Conservation (phyloP, 495 filamentous ascomycete genomes). For the Penicillium argentinense region DNA sequence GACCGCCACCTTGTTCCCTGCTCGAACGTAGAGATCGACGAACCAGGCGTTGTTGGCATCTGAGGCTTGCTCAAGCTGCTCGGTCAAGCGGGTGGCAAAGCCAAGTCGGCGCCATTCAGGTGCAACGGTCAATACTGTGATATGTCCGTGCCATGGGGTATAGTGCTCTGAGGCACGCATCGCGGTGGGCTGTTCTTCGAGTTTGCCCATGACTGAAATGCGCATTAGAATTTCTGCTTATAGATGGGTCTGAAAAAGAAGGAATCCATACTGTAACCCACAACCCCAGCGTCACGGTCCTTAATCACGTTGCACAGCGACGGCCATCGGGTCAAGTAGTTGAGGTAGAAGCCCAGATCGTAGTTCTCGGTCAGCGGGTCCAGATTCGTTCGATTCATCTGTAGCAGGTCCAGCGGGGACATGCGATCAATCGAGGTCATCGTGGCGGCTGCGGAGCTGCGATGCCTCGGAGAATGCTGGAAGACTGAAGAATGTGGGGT, state of each 20-base stretch:
- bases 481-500: slow-evolving; percentile 13
- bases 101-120: slow-evolving; percentile 82
- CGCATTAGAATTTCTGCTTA: slow-evolving; percentile 2
- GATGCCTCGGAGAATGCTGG: background rate
- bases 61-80: slow-evolving; percentile 73
- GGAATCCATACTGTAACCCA: slow-evolving; percentile 78
- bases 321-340: slow-evolving; percentile 93
- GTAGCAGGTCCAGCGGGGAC: slow-evolving; percentile 70
- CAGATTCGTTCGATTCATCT: slow-evolving; percentile 81
- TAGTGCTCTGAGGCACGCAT: slow-evolving; percentile 76
- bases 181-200: slow-evolving; percentile 79
- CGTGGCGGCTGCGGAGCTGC: too few relatives aligned
- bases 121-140: slow-evolving; percentile 91
- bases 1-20: slow-evolving; percentile 83
- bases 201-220: slow-evolving; percentile 84
- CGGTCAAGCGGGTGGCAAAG: slow-evolving; percentile 75
- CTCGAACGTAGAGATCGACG: slow-evolving; percentile 89
- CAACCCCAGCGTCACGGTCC: slow-evolving; percentile 75
- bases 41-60: slow-evolving; percentile 88
- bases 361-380: slow-evolving; percentile 96
- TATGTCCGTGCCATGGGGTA: slow-evolving; percentile 96
- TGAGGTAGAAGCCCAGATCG: slow-evolving; percentile 89
- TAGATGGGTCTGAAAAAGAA: background rate
- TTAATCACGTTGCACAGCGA: slow-evolving; percentile 87
- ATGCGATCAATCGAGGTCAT: slow-evolving; percentile 74